phyloP scores from a whole-genome alignment of 306 rosid genomes.

The Fragaria vesca region DNA sequence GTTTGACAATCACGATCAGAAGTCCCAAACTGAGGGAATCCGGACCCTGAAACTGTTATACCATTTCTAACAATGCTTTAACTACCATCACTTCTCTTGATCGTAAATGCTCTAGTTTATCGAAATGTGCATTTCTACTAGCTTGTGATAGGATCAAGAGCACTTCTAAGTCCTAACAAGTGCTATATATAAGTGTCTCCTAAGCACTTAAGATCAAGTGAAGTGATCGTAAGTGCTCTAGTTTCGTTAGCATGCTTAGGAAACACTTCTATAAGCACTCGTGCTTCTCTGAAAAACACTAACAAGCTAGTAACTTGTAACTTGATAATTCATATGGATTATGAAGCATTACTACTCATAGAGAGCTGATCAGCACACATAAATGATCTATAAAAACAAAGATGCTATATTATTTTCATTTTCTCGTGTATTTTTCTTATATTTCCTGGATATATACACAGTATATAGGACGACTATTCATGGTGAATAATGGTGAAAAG shows the following conservation, averaged over 20 bases:
- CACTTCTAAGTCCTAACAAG: no score
- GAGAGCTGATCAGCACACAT: neutral
- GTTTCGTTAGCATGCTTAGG: neutral
- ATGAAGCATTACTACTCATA: neutral
- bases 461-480: neutral
- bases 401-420: neutral
- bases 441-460: neutral
- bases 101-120: neutral
- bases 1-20: neutral
- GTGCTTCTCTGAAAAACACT: neutral
- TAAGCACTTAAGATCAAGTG: no score
- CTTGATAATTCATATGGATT: neutral
- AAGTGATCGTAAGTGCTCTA: neutral
- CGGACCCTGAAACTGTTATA: neutral
- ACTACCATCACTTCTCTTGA: no score
- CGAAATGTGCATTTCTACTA: no score
- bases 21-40: neutral
- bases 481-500: conserved; percentile 11
- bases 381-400: neutral
- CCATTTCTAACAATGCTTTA: neutral
- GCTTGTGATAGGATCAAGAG: no score
- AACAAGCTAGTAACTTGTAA: neutral
- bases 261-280: neutral
- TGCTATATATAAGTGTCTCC: no score
- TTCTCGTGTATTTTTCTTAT: neutral